Conservation (phyloP, 2,329 filamentous ascomycete genomes). For the Leptodontidium sp. region DNA sequence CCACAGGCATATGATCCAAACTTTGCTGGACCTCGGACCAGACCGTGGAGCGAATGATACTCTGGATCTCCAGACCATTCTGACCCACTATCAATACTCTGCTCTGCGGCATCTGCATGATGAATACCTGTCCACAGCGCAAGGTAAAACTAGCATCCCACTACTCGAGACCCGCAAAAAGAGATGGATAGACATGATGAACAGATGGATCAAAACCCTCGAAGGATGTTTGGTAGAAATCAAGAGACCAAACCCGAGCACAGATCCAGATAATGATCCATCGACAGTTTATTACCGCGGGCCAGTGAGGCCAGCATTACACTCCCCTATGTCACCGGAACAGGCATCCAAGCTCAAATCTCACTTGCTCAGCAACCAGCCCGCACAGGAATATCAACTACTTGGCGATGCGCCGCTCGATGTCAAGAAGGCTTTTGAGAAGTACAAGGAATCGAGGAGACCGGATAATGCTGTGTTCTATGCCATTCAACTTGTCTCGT, state of each 20-base stretch:
- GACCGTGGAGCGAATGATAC: not conserved
- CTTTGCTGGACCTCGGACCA: not conserved
- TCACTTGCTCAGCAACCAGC: not conserved
- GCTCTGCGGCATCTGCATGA: constrained; percentile 6
- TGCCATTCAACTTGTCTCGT: not conserved
- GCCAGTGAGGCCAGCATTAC: not conserved
- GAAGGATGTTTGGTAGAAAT: constrained; percentile 16
- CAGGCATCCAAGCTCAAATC: not conserved
- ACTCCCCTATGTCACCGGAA: not conserved
- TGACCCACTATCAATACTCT: constrained; percentile 7
- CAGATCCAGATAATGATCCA: constrained; percentile 30
- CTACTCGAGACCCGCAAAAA: not conserved
- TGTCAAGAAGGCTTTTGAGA: not conserved
- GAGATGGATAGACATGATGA: not conserved
- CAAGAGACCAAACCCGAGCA: not conserved
- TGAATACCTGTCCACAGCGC: not conserved
- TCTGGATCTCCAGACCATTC: not conserved
- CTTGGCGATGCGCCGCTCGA: not conserved
- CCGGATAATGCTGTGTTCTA: not conserved
- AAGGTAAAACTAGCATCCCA: not conserved
- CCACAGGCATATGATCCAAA: not conserved
- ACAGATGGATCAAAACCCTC: constrained; percentile 24
- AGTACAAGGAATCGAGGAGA: not conserved
- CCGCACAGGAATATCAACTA: not conserved
- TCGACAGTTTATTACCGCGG: constrained; percentile 28